A percentile compares a stretch with the other conserved stretches of the same genome.
Evolutionary conservation across 345 rosid genomes (phyloP).

Genomic region (Dipteronia dyeriana): DNA sequence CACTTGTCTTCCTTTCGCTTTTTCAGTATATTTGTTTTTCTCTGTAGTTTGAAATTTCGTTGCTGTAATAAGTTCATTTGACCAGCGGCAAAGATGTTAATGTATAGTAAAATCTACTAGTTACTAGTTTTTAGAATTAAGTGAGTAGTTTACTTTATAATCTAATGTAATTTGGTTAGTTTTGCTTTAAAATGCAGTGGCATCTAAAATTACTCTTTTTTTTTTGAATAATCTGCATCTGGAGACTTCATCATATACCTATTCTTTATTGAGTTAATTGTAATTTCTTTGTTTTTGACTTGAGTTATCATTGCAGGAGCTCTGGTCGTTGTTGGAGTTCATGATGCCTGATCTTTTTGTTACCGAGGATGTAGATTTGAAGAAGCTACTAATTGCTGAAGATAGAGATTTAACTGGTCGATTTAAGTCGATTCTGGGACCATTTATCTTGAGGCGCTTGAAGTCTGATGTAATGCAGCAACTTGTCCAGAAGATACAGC

Average conservation of each 20-base stretch:
- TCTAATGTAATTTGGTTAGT: background rate
- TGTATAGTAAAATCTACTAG: background rate
- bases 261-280: constrained; percentile 4
- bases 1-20: background rate
- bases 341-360: constrained; percentile 97
- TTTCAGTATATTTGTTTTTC: background rate
- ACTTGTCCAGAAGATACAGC: constrained; percentile 90
- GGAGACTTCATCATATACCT: background rate
- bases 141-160: background rate
- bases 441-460: constrained; percentile 91
- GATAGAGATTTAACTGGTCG: constrained; percentile 77
- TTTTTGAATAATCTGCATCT: background rate
- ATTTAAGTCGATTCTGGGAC: constrained; percentile 95
- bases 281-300: constrained; percentile 24
- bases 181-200: background rate
- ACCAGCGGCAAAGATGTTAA: constrained; percentile 2
- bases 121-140: background rate
- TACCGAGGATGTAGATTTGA: constrained; percentile 88
- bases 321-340: constrained; percentile 95
- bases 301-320: constrained; percentile 56
- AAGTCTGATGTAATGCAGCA: constrained; percentile 99
- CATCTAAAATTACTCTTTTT: background rate
- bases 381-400: constrained; percentile 80
- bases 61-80: background rate
- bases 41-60: background rate